These are phyloP conservation scores for Striga hermonthica DNA, from an alignment of 305 asterid species.

Conservation along the genomic window DNA sequence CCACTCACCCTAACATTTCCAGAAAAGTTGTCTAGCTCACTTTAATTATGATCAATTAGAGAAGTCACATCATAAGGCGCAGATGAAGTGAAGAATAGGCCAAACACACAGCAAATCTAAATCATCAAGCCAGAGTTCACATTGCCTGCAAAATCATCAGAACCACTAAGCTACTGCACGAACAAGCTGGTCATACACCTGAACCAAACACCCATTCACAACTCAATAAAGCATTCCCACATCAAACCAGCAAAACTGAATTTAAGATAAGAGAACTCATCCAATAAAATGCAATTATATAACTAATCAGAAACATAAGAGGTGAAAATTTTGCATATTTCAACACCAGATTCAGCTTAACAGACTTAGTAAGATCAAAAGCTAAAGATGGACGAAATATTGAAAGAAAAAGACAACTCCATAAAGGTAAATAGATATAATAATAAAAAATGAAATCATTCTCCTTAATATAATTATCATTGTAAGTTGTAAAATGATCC, in stretches of 20 bases:
- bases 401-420: not conserved
- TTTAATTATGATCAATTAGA: conserved; percentile 39
- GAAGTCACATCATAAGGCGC: conserved; percentile 44
- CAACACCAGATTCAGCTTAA: conserved; percentile 2
- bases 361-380: conserved; percentile 7
- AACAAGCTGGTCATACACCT: conserved; percentile 67
- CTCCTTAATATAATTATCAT: not conserved
- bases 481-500: not conserved
- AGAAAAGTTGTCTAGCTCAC: conserved; percentile 33
- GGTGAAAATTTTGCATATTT: not conserved
- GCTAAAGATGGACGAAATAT: conserved; percentile 10
- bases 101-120: conserved; percentile 68
- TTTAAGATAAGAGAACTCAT: conserved; percentile 29
- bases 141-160: conserved; percentile 67
- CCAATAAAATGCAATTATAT: conserved; percentile 12
- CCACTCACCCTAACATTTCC: conserved; percentile 27
- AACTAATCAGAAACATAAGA: conserved; percentile 5
- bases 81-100: conserved; percentile 59
- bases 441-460: not conserved
- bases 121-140: conserved; percentile 67
- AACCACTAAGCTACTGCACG: conserved; percentile 72
- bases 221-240: conserved; percentile 48
- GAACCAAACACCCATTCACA: conserved; percentile 66
- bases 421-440: not conserved
- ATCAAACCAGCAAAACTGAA: conserved; percentile 28